Base-by-base conservation (phyloP, 1,139 yeast species). In the Geotrichum citri-aurantii region DNA sequence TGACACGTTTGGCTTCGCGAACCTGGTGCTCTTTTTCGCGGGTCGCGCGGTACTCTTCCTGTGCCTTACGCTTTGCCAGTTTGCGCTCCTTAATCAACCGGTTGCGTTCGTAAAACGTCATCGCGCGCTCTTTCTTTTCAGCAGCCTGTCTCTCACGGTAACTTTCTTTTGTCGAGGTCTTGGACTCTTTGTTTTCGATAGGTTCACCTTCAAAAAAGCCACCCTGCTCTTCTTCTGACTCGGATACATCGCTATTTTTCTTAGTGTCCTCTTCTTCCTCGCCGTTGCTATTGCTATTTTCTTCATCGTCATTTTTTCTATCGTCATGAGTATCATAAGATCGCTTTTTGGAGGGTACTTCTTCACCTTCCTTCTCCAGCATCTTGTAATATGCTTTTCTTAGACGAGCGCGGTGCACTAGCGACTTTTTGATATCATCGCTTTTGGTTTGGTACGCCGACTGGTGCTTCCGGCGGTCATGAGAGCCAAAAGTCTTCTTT, bases 351-450 rank as follows among this genome's bases (percentile, higher is more conserved):
- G 52, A 56, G 3, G 56, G 59, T 44, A 63, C 65, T 2, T 64
- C 65, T 21, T 62, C 56, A 52, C 90, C 92, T 66, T 90, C 95
- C 61, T 82, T 81, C 64, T 89, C 89, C 55, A 90, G 73, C 62
- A 90, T 76, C 70, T 91, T 90, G 76, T 89, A 85, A 70, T 92
- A 92, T 60, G 83, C 85, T 70, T 85, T 88, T 75, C 91, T 82
- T 64, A 91, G 80, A 65, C 95, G 79, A n/a, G 97, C 90, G 63
- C 91, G 80, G 68, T 90, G 95, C 1, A 83, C 81, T 65, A 92
- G 80, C 12, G 95, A 86, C 69, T 81, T 82, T 68, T 86, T 85
- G 66, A 91, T 91, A 64, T 88, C 95, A 17, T 73, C 77, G 21
- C 65, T 74, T 55, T 51, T 29, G 21, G 23, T 56, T 29, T 56